Evolutionary conservation across 257 asterid genomes (phyloP).

Genomic region (Salvia hispanica): DNA sequence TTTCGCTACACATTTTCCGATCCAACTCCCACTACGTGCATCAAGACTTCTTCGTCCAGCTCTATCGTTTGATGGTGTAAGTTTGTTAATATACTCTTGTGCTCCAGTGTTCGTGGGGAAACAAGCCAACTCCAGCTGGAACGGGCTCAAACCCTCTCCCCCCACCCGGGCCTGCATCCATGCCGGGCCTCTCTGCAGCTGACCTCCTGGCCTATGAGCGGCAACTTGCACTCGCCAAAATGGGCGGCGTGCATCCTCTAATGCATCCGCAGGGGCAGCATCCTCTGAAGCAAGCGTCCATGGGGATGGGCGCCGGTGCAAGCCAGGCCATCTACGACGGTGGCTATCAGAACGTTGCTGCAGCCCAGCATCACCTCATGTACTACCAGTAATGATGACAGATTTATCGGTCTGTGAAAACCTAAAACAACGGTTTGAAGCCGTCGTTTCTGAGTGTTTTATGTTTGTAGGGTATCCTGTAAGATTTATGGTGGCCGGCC

Average conservation of each 20-base stretch:
- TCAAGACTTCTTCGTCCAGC: not conserved
- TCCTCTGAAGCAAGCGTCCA: slow-evolving; percentile 60
- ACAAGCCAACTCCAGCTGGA: slow-evolving; percentile 94
- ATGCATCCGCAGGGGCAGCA: slow-evolving; percentile 63
- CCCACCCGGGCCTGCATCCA: slow-evolving; percentile 66
- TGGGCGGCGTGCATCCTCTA: slow-evolving; percentile 65
- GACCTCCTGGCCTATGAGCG: slow-evolving; percentile 76
- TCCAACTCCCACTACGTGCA: not conserved
- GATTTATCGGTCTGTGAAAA: slow-evolving; percentile 9
- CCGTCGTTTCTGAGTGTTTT: slow-evolving; percentile 29
- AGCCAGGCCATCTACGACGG: slow-evolving; percentile 97
- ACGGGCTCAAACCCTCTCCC: slow-evolving; percentile 89
- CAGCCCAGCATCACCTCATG: slow-evolving; percentile 94
- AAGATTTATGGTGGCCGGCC: slow-evolving; percentile 19
- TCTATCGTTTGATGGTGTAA: not conserved
- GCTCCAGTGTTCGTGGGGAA: slow-evolving; percentile 94
- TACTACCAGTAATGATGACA: slow-evolving; percentile 60
- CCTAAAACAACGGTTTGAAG: slow-evolving; percentile 12
- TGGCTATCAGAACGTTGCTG: slow-evolving; percentile 77
- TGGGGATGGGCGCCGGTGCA: slow-evolving; percentile 68
- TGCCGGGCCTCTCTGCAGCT: slow-evolving; percentile 60
- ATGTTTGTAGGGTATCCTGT: slow-evolving; percentile 37
- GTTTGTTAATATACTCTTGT: not conserved
- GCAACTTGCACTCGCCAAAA: slow-evolving; percentile 75
- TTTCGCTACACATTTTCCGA: not conserved